Base-by-base conservation (phyloP, 805 yeast genomes). In the Yarrowia divulgata region DNA sequence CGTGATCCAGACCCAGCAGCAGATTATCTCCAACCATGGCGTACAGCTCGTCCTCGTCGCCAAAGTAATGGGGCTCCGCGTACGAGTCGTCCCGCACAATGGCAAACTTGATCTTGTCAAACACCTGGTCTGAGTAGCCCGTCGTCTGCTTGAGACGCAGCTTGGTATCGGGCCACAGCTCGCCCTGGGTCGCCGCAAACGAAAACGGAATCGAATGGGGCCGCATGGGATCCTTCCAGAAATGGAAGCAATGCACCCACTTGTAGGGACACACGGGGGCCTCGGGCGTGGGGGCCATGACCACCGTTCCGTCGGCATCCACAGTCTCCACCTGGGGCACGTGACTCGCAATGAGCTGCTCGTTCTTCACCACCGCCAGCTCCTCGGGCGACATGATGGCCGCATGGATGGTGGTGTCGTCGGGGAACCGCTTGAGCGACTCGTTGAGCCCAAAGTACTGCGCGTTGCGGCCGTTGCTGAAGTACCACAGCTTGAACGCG, bases 121-220 rank as follows among this genome's bases (percentile, higher is more conserved):
- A 91, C 71, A 92, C 94, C 73, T 87, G 89, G 68, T 87, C 89
- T 10, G 93, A 92, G 69, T 91, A 79, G 0, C 97, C 97, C 71
- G 93, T 79, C 66, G 84, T 84, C 71, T 82, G 82, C 75, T 89
- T 89, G 71, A 95, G 80, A 71, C 98, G 85, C 18, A 79, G 82
- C 73, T 84, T 87, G 1, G 96, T 89, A 13, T 85, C 87, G 2
- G 77, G 75, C 57, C 90, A 85, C 55, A 80, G 78, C 77, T 95
- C 99, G 14, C 83, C 86, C 9, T 90, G 88, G 60, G 85, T 82
- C 8, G 90, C 78, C n/a, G 86, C 85, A 76, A 93, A 91, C 10
- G 90, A 80, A 76, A 93, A 93, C 4, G 98, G 97, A 62, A 89
- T 82, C n/a, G 97, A 93, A 77, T 93, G 98, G 29, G 85, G 81